Evolutionary conservation across 2,329 filamentous ascomycete species (phyloP).

Genomic region (Ciborinia camelliae): DNA sequence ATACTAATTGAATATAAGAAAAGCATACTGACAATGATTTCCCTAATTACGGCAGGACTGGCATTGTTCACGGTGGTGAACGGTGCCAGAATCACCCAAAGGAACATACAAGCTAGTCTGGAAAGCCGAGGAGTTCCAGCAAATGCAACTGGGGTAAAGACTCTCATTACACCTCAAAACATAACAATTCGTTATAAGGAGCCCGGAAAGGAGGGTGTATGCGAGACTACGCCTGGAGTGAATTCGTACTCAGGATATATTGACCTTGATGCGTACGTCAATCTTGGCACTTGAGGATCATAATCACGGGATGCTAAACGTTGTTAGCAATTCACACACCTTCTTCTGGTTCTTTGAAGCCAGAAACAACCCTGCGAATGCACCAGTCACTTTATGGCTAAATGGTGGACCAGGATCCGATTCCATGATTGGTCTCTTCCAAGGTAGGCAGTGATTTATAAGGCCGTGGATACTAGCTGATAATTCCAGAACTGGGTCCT

Average conservation of each 20-base stretch:
- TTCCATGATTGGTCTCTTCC: slow-evolving; percentile 53
- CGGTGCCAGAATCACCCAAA: slow-evolving; percentile 23
- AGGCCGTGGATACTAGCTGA: not conserved
- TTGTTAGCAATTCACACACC: slow-evolving; percentile 39
- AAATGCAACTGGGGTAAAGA: slow-evolving; percentile 39
- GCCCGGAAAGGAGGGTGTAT: slow-evolving; percentile 40
- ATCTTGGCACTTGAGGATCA: not conserved
- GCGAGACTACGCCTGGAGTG: slow-evolving; percentile 33
- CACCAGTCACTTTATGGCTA: slow-evolving; percentile 51
- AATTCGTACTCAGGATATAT: slow-evolving; percentile 35
- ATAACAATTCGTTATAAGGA: slow-evolving; percentile 46
- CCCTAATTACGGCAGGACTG: slow-evolving; percentile 19
- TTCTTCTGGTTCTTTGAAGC: slow-evolving; percentile 52
- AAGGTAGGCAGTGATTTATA: slow-evolving; percentile 23
- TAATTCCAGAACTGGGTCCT: slow-evolving; percentile 39
- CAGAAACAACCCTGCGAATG: slow-evolving; percentile 44
- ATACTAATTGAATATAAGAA: not conserved
- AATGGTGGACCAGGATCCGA: slow-evolving; percentile 52
- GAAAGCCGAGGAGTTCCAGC: slow-evolving; percentile 41
- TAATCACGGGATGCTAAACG: slow-evolving; percentile 10
- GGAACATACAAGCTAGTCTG: slow-evolving; percentile 28
- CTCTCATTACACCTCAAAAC: slow-evolving; percentile 41
- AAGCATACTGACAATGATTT: slow-evolving; percentile 15
- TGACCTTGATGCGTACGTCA: slow-evolving; percentile 28
- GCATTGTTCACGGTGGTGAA: slow-evolving; percentile 20